Evolutionary conservation across 208 protist species (phyloP).

Genomic region (Wallacemonas rigidus): DNA sequence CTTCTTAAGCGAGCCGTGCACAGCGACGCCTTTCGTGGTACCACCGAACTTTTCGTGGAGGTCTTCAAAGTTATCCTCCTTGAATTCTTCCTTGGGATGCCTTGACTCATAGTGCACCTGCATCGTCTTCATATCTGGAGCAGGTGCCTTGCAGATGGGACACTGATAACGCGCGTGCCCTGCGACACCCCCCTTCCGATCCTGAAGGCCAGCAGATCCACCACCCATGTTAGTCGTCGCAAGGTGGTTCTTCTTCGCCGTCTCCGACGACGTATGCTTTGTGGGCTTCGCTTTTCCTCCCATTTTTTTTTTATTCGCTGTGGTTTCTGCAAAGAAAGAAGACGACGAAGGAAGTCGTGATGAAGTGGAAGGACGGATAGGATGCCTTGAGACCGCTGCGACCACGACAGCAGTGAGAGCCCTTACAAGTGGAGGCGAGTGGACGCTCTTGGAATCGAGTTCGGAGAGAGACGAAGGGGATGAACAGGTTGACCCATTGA

Average conservation of each 20-base stretch:
- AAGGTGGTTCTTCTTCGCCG: constrained; percentile 64
- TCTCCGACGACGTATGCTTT: constrained; percentile 75
- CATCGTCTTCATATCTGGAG: constrained; percentile 76
- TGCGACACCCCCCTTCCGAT: constrained; percentile 61
- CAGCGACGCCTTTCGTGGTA: constrained; percentile 68
- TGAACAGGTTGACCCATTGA: too few relatives aligned
- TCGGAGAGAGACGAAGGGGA: too few relatives aligned
- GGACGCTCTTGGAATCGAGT: too few relatives aligned
- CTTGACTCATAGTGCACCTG: constrained; percentile 59
- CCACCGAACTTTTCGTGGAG: constrained; percentile 66
- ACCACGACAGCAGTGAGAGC: too few relatives aligned
- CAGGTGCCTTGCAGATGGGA: constrained; percentile 61
- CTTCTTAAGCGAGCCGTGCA: constrained; percentile 73
- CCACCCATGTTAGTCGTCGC: constrained; percentile 77
- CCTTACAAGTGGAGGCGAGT: too few relatives aligned
- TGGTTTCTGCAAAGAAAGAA: background rate
- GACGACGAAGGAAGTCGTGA: too few relatives aligned
- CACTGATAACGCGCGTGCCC: constrained; percentile 64
- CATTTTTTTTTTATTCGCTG: constrained; percentile 34
- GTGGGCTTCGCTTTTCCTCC: constrained; percentile 81
- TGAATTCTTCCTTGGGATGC: constrained; percentile 57
- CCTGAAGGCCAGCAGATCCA: constrained; percentile 51
- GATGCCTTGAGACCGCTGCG: too few relatives aligned
- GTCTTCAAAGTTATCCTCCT: constrained; percentile 60
- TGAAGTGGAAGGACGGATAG: too few relatives aligned